These are phyloP conservation scores for Astraeus odoratus DNA, from an alignment of 768 basidiomycete species.

Conservation along the genomic window DNA sequence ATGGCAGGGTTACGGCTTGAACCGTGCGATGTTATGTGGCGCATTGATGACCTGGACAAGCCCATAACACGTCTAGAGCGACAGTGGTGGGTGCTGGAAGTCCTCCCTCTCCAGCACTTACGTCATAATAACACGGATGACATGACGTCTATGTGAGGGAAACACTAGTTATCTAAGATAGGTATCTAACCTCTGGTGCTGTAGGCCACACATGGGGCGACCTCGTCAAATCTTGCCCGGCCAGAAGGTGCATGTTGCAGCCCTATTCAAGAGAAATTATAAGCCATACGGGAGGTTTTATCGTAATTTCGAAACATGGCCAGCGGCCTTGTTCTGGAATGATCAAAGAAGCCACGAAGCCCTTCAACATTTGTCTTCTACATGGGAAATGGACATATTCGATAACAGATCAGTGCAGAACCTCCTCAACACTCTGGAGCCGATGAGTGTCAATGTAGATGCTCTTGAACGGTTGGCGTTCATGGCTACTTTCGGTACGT, in stretches of 20 bases:
- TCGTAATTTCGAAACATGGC: constrained; percentile 18
- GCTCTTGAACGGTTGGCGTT: constrained; percentile 22
- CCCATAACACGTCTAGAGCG: constrained; percentile 8
- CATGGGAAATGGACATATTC: constrained; percentile 27
- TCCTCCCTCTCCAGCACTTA: constrained; percentile 19
- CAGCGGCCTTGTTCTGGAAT: constrained; percentile 26
- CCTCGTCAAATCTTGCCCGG: constrained; percentile 22
- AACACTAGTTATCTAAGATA: not conserved
- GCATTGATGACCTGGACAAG: constrained; percentile 20
- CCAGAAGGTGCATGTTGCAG: constrained; percentile 28
- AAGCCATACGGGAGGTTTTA: constrained; percentile 19
- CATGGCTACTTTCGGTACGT: constrained; percentile 24
- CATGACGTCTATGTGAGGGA: constrained; percentile 14
- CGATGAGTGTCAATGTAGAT: constrained; percentile 11
- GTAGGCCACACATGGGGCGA: constrained; percentile 21
- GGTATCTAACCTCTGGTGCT: constrained; percentile 4
- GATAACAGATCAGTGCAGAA: constrained; percentile 13
- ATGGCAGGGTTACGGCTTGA: constrained; percentile 17
- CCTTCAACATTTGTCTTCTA: constrained; percentile 10
- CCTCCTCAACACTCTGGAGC: constrained; percentile 14
- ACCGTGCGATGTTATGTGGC: constrained; percentile 23
- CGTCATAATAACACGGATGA: constrained; percentile 22
- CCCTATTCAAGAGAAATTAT: constrained; percentile 24
- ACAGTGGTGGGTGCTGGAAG: constrained; percentile 20
- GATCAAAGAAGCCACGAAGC: constrained; percentile 15